A percentile compares a stretch with the other conserved stretches of the same genome.
These are phyloP conservation scores for Cladobotryum protrusum DNA, from an alignment of 2,329 filamentous ascomycete genomes.

Conservation along the genomic window DNA sequence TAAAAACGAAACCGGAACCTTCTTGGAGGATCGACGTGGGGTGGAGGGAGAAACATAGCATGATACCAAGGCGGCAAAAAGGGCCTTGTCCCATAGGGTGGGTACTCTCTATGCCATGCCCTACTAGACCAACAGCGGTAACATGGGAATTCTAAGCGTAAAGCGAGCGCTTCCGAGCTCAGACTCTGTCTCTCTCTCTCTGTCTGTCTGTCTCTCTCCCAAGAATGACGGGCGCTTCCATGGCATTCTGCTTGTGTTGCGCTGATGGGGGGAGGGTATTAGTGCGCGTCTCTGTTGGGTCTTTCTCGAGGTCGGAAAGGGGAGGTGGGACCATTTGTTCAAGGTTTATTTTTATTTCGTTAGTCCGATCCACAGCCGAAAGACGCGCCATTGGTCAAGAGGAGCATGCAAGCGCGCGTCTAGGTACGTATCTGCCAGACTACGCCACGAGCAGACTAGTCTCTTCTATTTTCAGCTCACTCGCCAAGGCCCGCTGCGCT, in stretches of 20 bases:
- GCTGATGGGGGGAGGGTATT: neutral
- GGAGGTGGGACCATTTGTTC: no score
- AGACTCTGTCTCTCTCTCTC: no score
- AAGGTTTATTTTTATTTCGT: no score
- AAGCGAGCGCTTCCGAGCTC: neutral
- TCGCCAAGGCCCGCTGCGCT: conserved; percentile 6
- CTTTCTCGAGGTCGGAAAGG: no score
- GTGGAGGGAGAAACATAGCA: neutral
- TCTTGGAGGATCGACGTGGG: conserved; percentile 1
- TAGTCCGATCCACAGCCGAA: no score
- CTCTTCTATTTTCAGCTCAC: conserved; percentile 5
- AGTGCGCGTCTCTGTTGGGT: neutral
- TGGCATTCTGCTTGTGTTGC: conserved; percentile 7
- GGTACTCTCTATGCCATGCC: neutral
- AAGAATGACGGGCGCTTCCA: conserved; percentile 6
- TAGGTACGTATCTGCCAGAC: neutral
- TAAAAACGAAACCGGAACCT: neutral
- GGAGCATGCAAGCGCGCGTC: conserved; percentile 13
- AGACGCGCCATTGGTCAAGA: conserved; percentile 1
- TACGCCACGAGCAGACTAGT: neutral
- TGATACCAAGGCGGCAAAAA: neutral
- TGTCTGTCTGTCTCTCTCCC: no score
- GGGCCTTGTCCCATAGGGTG: no score
- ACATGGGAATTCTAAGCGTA: neutral
- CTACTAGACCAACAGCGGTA: neutral